Percentiles rank a stretch among this genome's conserved stretches.
Evolutionary conservation across 306 rosid genomes (phyloP).

Genomic region (Astragalus membranaceus): DNA sequence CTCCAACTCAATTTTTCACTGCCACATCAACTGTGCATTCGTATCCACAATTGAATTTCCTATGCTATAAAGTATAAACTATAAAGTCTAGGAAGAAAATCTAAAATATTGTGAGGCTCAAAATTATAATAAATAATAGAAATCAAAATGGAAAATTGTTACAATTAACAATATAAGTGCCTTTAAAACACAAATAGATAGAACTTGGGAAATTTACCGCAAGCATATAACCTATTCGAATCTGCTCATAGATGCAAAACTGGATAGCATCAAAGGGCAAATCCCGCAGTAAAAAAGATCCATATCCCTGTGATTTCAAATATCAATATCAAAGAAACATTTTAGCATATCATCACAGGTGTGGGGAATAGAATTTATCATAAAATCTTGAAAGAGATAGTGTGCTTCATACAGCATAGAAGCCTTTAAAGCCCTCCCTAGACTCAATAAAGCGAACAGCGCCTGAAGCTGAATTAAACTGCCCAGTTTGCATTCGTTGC

Average conservation of each 20-base stretch:
- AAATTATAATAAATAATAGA: neutral
- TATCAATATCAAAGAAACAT: neutral
- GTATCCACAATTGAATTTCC: neutral
- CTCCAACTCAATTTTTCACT: neutral
- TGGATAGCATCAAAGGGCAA: conserved; percentile 94
- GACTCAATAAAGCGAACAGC: conserved; percentile 79
- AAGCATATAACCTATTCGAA: conserved; percentile 75
- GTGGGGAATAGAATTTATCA: neutral
- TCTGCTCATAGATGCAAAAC: conserved; percentile 92
- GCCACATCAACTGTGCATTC: neutral
- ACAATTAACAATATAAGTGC: neutral
- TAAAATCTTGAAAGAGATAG: neutral
- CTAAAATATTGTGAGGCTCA: neutral
- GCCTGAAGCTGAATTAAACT: conserved; percentile 69
- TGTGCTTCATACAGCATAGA: conserved; percentile 65
- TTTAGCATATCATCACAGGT: neutral
- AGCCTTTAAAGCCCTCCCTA: conserved; percentile 78
- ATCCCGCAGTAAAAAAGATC: conserved; percentile 83
- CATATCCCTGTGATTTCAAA: conserved; percentile 62
- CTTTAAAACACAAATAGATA: neutral
- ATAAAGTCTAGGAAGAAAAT: neutral
- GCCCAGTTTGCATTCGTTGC: conserved; percentile 98
- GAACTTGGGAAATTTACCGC: conserved; percentile 49
- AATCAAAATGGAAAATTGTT: neutral
- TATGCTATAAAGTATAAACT: neutral